A percentile compares a stretch with the other conserved stretches of the same genome.
phyloP scores from a whole-genome alignment of 139 green algal genomes.

The Picochlorum sp. region DNA sequence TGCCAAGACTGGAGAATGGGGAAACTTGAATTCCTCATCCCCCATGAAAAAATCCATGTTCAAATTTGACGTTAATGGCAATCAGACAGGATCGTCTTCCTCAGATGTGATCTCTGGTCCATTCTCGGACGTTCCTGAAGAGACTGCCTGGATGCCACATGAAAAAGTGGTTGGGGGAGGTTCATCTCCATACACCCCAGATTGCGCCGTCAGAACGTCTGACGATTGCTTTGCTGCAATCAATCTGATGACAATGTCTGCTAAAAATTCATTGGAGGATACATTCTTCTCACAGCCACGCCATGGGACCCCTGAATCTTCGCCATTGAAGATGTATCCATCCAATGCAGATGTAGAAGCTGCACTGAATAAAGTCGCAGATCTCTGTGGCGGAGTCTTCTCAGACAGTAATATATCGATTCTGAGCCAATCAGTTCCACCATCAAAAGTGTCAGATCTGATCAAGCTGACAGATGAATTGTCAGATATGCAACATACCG shows the following conservation, averaged over 20 bases:
- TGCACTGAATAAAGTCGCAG: not conserved
- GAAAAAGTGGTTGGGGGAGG: slow-evolving; percentile 1
- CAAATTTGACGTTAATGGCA: not conserved
- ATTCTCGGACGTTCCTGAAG: slow-evolving; percentile 43
- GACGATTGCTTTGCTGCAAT: slow-evolving; percentile 42
- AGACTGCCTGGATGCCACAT: slow-evolving; percentile 37
- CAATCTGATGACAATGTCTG: slow-evolving; percentile 52
- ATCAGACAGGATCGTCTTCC: slow-evolving; percentile 10
- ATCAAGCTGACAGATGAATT: slow-evolving; percentile 22
- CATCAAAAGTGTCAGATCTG: slow-evolving; percentile 27
- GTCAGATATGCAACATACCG: slow-evolving; percentile 16
- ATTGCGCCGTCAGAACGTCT: slow-evolving; percentile 14
- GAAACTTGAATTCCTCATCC: not conserved
- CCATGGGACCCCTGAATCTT: not conserved
- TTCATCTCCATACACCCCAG: not conserved
- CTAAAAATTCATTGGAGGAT: slow-evolving; percentile 1
- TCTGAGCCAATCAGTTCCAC: slow-evolving; percentile 15
- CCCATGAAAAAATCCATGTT: not conserved
- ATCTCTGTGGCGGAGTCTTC: not conserved
- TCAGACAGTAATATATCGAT: slow-evolving; percentile 9
- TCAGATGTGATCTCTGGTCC: slow-evolving; percentile 11
- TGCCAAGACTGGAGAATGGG: slow-evolving; percentile 28
- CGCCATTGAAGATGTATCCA: not conserved
- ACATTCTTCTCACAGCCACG: not conserved
- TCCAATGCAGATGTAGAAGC: slow-evolving; percentile 6